Evolutionary conservation across 2,329 filamentous ascomycete genomes (phyloP).

Genomic region (Mariannaea elegans): DNA sequence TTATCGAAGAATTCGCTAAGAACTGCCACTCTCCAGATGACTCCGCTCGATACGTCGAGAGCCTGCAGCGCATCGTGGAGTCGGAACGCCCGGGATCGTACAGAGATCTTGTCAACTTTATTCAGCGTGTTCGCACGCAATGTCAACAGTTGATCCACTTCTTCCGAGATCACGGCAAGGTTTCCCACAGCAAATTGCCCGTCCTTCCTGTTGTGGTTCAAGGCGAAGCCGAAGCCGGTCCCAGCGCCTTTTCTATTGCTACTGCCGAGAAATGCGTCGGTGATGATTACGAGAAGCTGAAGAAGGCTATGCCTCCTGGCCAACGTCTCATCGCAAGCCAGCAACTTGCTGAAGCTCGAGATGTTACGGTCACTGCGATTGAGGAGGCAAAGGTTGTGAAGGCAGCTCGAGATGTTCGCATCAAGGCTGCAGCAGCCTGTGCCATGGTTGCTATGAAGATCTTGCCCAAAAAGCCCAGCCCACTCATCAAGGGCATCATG

Average conservation of each 20-base stretch:
- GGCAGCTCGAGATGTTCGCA: conserved; percentile 82
- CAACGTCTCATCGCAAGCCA: conserved; percentile 86
- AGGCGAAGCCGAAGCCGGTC: conserved; percentile 89
- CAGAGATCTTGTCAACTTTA: conserved; percentile 86
- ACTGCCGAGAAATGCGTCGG: conserved; percentile 89
- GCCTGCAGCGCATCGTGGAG: conserved; percentile 81
- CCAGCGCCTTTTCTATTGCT: conserved; percentile 87
- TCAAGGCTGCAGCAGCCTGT: conserved; percentile 86
- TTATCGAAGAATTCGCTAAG: conserved; percentile 89
- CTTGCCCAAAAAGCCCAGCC: conserved; percentile 91
- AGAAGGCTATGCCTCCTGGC: conserved; percentile 87
- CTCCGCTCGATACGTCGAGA: conserved; percentile 63
- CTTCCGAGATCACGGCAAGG: conserved; percentile 90
- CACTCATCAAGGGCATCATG: conserved; percentile 96
- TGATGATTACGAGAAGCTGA: conserved; percentile 87
- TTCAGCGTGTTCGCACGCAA: conserved; percentile 89
- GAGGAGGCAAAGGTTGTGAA: conserved; percentile 83
- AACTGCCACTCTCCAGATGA: conserved; percentile 56
- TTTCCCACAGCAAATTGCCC: conserved; percentile 78
- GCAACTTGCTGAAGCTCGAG: conserved; percentile 79
- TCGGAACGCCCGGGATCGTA: conserved; percentile 84
- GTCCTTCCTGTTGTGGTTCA: conserved; percentile 90
- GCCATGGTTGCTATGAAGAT: conserved; percentile 87
- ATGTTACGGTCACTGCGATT: conserved; percentile 75
- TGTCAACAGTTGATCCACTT: conserved; percentile 90